A percentile compares a stretch with the other conserved stretches of the same genome.
Evolutionary conservation across 1,284 basidiomycete genomes (phyloP).

Genomic region (Gomphus bonarii): DNA sequence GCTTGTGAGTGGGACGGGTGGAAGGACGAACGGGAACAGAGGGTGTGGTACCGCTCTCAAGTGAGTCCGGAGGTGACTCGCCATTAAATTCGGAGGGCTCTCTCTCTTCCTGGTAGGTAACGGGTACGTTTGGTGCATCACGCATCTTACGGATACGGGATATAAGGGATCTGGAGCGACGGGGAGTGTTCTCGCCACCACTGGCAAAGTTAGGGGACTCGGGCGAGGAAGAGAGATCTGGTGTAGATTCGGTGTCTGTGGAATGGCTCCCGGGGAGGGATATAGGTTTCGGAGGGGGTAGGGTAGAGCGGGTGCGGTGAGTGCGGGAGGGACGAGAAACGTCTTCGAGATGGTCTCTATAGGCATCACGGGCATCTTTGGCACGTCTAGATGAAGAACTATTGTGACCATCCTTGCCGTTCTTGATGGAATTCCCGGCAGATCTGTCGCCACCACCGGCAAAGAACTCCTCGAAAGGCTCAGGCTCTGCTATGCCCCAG

Average conservation of each 20-base stretch:
- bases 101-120: constrained; percentile 34
- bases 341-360: constrained; percentile 35
- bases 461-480: constrained; percentile 79
- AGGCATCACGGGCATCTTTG: constrained; percentile 32
- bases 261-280: constrained; percentile 45
- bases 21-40: constrained; percentile 16
- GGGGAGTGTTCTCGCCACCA: constrained; percentile 29
- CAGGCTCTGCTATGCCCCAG: constrained; percentile 81
- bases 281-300: constrained; percentile 75
- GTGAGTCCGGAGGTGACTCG: constrained; percentile 37
- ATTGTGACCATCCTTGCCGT: constrained; percentile 39
- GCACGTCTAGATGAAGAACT: constrained; percentile 20
- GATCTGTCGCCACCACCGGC: constrained; percentile 61
- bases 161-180: constrained; percentile 72
- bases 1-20: constrained; percentile 48
- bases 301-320: constrained; percentile 27
- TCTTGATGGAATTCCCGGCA: constrained; percentile 53
- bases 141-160: constrained; percentile 78
- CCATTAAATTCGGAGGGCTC: constrained; percentile 7
- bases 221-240: constrained; percentile 16
- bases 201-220: constrained; percentile 27
- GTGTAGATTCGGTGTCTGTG: constrained; percentile 23
- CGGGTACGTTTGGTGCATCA: constrained; percentile 70
- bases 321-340: constrained; percentile 12
- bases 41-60: constrained; percentile 24